These are phyloP conservation scores for Miamiensis avidus DNA, from an alignment of 169 alveolate genomes.

Conservation along the genomic window DNA sequence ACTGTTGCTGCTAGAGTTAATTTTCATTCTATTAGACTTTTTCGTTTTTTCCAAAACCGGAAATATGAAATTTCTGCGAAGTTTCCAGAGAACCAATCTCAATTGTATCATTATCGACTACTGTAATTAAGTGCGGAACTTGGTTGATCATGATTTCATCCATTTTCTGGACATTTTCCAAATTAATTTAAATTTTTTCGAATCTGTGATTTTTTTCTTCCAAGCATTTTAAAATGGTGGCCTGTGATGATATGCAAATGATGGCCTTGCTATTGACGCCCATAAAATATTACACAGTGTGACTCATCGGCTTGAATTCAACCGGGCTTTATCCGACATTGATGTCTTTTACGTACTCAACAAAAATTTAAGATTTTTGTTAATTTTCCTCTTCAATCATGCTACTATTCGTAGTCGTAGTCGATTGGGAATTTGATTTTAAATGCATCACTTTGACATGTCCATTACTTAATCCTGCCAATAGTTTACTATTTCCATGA, in stretches of 20 bases:
- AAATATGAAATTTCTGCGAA: not conserved
- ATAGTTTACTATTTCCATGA: not conserved
- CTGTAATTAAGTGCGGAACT: not conserved
- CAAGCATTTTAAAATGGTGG: not conserved
- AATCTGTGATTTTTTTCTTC: not conserved
- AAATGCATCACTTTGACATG: not conserved
- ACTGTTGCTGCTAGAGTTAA: too few relatives aligned
- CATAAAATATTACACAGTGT: not conserved
- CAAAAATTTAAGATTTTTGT: not conserved
- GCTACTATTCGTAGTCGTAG: not conserved
- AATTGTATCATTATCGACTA: not conserved
- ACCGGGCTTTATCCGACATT: not conserved
- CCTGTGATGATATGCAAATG: not conserved
- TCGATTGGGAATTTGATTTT: not conserved
- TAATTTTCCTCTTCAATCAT: not conserved
- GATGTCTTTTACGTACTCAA: not conserved
- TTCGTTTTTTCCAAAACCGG: not conserved
- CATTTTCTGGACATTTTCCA: not conserved
- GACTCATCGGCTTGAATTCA: not conserved
- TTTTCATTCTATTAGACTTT: too few relatives aligned
- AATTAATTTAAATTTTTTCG: not conserved
- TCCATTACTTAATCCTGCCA: not conserved
- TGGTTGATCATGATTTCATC: not conserved
- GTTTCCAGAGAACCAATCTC: not conserved
- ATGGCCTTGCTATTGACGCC: not conserved